These are phyloP conservation scores for Daldinia sp. DNA, from an alignment of 2,329 filamentous ascomycete species.

Conservation along the genomic window DNA sequence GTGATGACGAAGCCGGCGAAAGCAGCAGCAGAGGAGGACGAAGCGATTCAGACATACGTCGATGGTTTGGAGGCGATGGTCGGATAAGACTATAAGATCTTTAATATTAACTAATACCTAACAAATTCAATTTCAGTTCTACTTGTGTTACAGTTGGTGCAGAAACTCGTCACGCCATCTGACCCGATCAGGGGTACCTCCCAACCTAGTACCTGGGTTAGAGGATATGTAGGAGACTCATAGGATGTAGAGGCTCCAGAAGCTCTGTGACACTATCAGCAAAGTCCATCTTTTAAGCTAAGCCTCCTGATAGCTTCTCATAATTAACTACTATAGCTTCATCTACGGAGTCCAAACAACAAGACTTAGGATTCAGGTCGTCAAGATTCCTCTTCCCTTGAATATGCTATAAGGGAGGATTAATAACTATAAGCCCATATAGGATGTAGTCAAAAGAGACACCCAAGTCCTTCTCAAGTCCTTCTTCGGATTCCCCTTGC, in stretches of 20 bases:
- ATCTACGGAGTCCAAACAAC: neutral
- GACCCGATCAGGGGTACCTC: neutral
- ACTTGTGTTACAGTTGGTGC: neutral
- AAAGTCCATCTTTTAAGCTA: neutral
- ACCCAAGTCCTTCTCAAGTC: too few species aligned
- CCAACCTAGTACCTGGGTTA: neutral
- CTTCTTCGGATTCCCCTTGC: too few species aligned
- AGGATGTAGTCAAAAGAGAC: too few species aligned
- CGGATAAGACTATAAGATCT: conserved; percentile 49
- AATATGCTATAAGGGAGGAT: too few species aligned
- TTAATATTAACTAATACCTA: conserved; percentile 11
- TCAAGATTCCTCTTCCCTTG: too few species aligned
- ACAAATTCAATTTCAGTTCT: conserved; percentile 18
- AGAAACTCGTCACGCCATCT: neutral
- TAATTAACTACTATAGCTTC: neutral
- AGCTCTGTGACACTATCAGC: neutral
- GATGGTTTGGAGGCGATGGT: conserved; percentile 69
- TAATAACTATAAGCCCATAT: too few species aligned
- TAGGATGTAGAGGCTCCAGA: neutral
- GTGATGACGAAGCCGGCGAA: conserved; percentile 60
- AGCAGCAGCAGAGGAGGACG: conserved; percentile 45
- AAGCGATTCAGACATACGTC: conserved; percentile 61
- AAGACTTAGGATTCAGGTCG: too few species aligned
- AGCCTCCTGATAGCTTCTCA: neutral
- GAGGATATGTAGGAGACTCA: neutral